Conservation (phyloP, 768 basidiomycete genomes). For the Calocybe cyanea region DNA sequence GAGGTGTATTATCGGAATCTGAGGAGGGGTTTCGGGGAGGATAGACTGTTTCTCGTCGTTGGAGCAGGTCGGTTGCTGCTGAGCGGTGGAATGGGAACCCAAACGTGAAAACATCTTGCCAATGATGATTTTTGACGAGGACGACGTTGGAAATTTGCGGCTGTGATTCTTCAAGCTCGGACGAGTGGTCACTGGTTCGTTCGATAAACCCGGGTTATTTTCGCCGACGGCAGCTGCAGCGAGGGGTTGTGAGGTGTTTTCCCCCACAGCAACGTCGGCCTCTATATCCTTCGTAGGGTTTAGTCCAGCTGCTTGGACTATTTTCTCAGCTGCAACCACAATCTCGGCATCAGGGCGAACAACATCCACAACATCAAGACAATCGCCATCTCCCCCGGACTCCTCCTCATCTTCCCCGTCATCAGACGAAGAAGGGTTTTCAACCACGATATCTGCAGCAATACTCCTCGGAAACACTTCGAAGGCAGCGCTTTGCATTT, state of each 20-base stretch:
- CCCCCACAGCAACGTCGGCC: neutral
- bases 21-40: conserved; percentile 5
- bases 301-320: neutral
- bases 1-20: conserved; percentile 10
- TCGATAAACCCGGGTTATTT: too few relatives aligned
- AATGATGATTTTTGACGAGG: conserved; percentile 11
- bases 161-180: neutral
- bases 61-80: conserved; percentile 1
- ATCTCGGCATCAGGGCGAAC: neutral
- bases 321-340: neutral
- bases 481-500: conserved; percentile 4
- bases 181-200: too few relatives aligned
- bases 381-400: neutral
- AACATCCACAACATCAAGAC: neutral
- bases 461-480: too few relatives aligned
- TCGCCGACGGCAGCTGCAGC: too few relatives aligned
- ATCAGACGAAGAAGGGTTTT: conserved; percentile 1
- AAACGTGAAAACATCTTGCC: conserved; percentile 17
- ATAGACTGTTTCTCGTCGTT: neutral
- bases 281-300: neutral
- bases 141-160: conserved; percentile 9
- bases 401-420: conserved; percentile 1
- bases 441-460: too few relatives aligned
- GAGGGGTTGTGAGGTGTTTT: too few relatives aligned
- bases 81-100: conserved; percentile 2